A percentile compares a stretch with the other conserved stretches of the same genome.
Evolutionary conservation across 2,329 filamentous ascomycete species (phyloP).

Genomic region (Diaporthe caulivora): DNA sequence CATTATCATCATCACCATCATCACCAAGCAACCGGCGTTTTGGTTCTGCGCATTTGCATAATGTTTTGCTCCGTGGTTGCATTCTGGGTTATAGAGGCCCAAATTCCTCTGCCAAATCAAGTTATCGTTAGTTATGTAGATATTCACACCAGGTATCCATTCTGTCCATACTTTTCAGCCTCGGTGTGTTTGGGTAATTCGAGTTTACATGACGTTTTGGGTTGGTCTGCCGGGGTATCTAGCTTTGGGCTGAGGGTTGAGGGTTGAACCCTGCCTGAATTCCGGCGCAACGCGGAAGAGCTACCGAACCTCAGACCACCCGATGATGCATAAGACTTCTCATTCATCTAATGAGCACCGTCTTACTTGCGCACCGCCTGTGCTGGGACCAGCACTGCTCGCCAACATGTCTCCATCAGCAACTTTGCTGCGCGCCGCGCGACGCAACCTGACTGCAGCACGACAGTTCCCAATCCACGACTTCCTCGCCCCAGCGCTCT

Average conservation of each 20-base stretch:
- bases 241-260: background rate
- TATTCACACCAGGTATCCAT: slow-evolving; percentile 10
- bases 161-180: background rate
- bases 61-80: background rate
- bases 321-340: slow-evolving; percentile 34
- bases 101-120: background rate
- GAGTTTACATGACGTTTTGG: background rate
- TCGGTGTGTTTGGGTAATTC: background rate
- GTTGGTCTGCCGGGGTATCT: fast-evolving
- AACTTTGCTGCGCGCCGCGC: slow-evolving; percentile 40
- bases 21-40: slow-evolving; percentile 31
- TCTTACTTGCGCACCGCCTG: background rate
- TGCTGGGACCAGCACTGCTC: background rate
- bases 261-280: slow-evolving; percentile 14
- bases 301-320: slow-evolving; percentile 28
- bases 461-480: slow-evolving; percentile 48
- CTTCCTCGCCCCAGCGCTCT: slow-evolving; percentile 54
- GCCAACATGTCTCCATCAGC: slow-evolving; percentile 43
- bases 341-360: too few species aligned
- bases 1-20: slow-evolving; percentile 15
- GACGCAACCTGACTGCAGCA: slow-evolving; percentile 40
- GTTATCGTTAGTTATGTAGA: slow-evolving; percentile 20
- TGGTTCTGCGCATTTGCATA: slow-evolving; percentile 28
- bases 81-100: background rate
- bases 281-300: slow-evolving; percentile 19